phyloP scores from a whole-genome alignment of 2,329 filamentous ascomycete species.

The Aspergillus japonicus region DNA sequence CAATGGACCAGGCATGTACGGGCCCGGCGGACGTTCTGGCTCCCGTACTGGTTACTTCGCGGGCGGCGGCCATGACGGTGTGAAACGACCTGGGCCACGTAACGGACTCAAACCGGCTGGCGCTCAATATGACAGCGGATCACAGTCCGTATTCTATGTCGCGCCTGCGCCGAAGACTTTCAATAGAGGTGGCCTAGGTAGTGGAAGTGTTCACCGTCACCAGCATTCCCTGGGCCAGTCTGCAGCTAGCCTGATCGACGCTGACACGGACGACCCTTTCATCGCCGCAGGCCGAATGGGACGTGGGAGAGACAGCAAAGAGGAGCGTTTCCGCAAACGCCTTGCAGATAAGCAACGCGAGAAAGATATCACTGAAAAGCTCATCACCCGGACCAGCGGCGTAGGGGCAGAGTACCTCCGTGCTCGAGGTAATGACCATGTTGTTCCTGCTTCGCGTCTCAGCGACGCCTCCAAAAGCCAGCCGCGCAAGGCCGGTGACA shows the following conservation, averaged over 20 bases:
- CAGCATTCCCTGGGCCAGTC: conserved; percentile 29
- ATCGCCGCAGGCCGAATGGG: conserved; percentile 39
- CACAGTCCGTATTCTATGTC: conserved; percentile 48
- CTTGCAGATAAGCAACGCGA: conserved; percentile 46
- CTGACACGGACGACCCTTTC: conserved; percentile 43
- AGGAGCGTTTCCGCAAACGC: conserved; percentile 44
- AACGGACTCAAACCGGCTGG: conserved; percentile 36
- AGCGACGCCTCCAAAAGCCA: conserved; percentile 9
- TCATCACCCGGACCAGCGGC: conserved; percentile 35
- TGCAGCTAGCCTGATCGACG: conserved; percentile 44
- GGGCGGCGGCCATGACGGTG: conserved; percentile 20
- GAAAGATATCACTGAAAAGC: conserved; percentile 44
- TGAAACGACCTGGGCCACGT: conserved; percentile 19
- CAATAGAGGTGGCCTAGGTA: conserved; percentile 5
- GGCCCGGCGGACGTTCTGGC: conserved; percentile 36
- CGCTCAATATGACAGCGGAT: conserved; percentile 40
- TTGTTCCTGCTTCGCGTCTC: conserved; percentile 5
- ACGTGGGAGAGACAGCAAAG: conserved; percentile 42
- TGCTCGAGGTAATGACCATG: conserved; percentile 29
- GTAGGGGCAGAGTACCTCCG: conserved; percentile 49
- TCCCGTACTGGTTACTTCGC: conserved; percentile 44
- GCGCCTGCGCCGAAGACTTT: conserved; percentile 33
- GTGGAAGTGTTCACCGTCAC: conserved; percentile 13
- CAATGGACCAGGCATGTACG: conserved; percentile 58
- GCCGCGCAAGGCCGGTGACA: not conserved